Evolutionary conservation across 805 yeast genomes (phyloP), one percentile per base, ranked within the genome.

Genomic region (Yamadazyma akitaensis): DNA sequence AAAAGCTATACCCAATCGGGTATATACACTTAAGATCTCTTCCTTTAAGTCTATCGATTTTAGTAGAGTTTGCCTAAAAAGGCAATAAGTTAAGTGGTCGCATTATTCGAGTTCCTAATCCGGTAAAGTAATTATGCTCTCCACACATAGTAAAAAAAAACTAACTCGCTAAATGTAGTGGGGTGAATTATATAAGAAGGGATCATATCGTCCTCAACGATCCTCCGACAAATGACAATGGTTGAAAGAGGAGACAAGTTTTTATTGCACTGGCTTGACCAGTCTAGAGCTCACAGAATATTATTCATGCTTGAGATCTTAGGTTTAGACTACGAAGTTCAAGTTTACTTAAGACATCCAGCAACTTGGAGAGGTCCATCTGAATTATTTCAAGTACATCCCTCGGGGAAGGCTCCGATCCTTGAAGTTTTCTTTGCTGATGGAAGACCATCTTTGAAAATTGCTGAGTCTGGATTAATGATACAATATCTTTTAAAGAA

Each of bases 281-380:
- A 73, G 14, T 82, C 88, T 3, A 70, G 91, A 56, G 65, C 88
- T 1, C 80, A 75, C 44, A 70, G 90, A 45, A 70, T 83, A 9
- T 57, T 79, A 26, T 85, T 88, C 86, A 63, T 81, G 40, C 64
- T 85, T n/a, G 88, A 83, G 49, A 77, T 81, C 42, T 64, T 85
- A 12, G 70, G 69, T 11, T 57, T 84, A 6, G 77, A 77, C 21
- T 85, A 81, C 56, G 78, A 76, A 12, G 62, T 82, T 16, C 75
- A 79, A 51, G 57, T 75, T 2, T 82, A 79, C 60, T 62, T 74
- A 47, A 72, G 90, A 42, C 68, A 77, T 50, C 66, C 70, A 2
- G 63, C 66, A 8, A 67, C 71, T 16, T 70, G 71, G 62, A 64
- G 78, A 36, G 71, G 68, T 1, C 80, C 79, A 7, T 65, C 66